Conservation (phyloP, 108 stramenopile genomes). For the Nitzschia putrida region DNA sequence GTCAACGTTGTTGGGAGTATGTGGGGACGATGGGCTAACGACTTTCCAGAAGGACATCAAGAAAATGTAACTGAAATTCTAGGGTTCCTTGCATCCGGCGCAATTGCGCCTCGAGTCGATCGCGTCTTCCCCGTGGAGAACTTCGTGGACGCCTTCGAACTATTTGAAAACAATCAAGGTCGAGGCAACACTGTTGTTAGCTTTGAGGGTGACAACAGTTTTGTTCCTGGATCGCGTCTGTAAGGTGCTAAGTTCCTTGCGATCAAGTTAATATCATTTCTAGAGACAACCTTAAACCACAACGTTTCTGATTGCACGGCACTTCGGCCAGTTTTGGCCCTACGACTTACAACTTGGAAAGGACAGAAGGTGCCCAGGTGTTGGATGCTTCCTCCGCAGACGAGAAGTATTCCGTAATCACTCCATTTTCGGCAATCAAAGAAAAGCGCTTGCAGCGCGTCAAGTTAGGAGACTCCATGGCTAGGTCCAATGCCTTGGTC, state of each 20-base stretch:
- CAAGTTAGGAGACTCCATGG: constrained; percentile 66
- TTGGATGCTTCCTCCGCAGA: constrained; percentile 60
- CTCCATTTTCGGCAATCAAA: constrained; percentile 83
- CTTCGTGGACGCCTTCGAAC: constrained; percentile 59
- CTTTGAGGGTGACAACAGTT: not conserved
- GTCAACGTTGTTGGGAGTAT: constrained; percentile 58
- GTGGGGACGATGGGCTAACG: constrained; percentile 64
- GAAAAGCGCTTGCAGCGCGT: constrained; percentile 76
- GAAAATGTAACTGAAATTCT: constrained; percentile 62
- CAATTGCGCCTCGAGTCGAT: constrained; percentile 63
- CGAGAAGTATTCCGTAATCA: constrained; percentile 78
- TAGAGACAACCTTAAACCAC: too few relatives aligned
- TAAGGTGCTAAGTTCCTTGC: too few relatives aligned
- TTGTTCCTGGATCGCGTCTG: not conserved
- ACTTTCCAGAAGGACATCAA: constrained; percentile 49
- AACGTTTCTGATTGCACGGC: too few relatives aligned
- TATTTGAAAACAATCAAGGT: constrained; percentile 66
- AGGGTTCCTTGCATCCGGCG: constrained; percentile 50
- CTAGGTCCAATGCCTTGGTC: constrained; percentile 66
- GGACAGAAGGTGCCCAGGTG: constrained; percentile 83
- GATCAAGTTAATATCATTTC: too few relatives aligned
- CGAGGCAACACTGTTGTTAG: constrained; percentile 46
- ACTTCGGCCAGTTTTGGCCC: too few relatives aligned
- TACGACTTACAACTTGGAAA: constrained; percentile 5
- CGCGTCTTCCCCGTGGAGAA: constrained; percentile 49